Evolutionary conservation across 2,329 filamentous ascomycete genomes (phyloP), one percentile per base, ranked within the genome.

Genomic region (Apiospora malaysiana): DNA sequence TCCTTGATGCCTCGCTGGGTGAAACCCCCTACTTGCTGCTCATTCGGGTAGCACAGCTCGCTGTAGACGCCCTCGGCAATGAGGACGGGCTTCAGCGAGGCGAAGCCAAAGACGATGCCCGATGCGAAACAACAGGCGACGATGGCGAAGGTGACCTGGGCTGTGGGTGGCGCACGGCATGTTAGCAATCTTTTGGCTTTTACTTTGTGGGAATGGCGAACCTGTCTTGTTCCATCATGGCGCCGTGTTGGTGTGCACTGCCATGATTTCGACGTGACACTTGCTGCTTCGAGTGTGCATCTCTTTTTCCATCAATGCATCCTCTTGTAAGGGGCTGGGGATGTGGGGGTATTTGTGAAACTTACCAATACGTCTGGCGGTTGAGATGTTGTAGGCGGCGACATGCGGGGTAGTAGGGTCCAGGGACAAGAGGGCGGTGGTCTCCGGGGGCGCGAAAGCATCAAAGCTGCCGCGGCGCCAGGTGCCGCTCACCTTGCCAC

Each of bases 71-170:
- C 87, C 74, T 90, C 86, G 12, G 83, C 81, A 45, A 91, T 86
- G 51, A 92, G 81, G 8, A 91, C 82, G 0, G 90, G 89, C 75
- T 91, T 92, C 71, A 92, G 82, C 1, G 89, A 88, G 9, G 90
- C 89, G 78, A 89, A 92, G 10, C 90, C 90, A 78, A 91, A 92
- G 7, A 91, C 85, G 46, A 90, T 83, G 0, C 90, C 91, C 4
- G 90, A 89, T 18, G 89, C 89, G 69, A 93, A 82, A 65, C 92
- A 86, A 79, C 90, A 93, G 79, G 91, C 91, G 12, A 91, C 73
- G n/a, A 91, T 87, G 7, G 90, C 90, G 73, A 88, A 81, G 68
- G 80, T 81, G 37, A 93, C 87, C 81, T 93, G 91, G 68, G 85
- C 89, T 91, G 68, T 63, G 63, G 37, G 12, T 7, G 65, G 18